Evolutionary conservation across 495 filamentous ascomycete species (phyloP).

Genomic region (Parathielavia appendiculata): DNA sequence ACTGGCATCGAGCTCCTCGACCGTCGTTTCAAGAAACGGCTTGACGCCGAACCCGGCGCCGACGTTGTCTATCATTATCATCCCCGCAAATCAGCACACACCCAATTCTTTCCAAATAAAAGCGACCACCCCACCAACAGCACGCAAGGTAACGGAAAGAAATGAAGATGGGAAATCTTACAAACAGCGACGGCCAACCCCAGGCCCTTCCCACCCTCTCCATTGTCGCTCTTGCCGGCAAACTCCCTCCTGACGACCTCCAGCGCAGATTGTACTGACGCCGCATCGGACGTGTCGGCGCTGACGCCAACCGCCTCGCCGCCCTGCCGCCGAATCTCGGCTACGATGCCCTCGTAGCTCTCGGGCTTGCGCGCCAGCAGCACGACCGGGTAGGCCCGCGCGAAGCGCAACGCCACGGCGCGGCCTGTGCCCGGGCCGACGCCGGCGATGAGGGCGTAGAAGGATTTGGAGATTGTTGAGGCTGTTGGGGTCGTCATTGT

Average conservation of each 20-base stretch:
- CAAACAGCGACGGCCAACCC: slow-evolving; percentile 71
- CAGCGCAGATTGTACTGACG: slow-evolving; percentile 62
- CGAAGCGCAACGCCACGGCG: slow-evolving; percentile 62
- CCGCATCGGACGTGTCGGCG: slow-evolving; percentile 61
- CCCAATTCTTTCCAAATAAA: too few relatives aligned
- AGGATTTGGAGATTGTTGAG: slow-evolving; percentile 32
- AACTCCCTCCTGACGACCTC: slow-evolving; percentile 58
- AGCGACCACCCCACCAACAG: background rate
- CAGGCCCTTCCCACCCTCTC: slow-evolving; percentile 34
- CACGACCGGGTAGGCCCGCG: slow-evolving; percentile 67
- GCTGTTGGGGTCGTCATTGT: slow-evolving; percentile 21
- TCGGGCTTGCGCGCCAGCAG: slow-evolving; percentile 65
- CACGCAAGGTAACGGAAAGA: background rate
- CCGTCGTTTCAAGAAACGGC: slow-evolving; percentile 71
- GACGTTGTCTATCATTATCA: slow-evolving; percentile 50
- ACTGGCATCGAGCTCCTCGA: slow-evolving; percentile 57
- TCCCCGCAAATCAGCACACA: too few relatives aligned
- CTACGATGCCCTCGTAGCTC: slow-evolving; percentile 62
- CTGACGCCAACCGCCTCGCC: slow-evolving; percentile 73
- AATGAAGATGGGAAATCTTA: background rate
- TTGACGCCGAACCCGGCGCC: slow-evolving; percentile 63
- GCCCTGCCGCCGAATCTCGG: slow-evolving; percentile 64
- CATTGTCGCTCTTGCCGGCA: too few relatives aligned
- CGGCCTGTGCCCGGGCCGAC: slow-evolving; percentile 63
- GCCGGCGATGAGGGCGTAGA: slow-evolving; percentile 68